Evolutionary conservation across 129 eudicot genomes (phyloP).

Genomic region (Flaveria ramosissima): DNA sequence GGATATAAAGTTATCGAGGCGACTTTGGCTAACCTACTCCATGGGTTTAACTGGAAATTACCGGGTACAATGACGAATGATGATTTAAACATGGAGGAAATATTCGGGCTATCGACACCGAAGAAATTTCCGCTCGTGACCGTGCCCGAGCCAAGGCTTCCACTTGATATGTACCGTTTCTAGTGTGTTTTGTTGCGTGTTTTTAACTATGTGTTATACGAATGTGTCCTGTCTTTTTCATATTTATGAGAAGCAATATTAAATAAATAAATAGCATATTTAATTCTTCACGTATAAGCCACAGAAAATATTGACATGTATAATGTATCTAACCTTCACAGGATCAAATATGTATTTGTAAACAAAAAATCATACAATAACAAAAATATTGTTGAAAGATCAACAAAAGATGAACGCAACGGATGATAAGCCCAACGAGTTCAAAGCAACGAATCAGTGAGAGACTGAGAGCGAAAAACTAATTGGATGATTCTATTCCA

Average conservation of each 20-base stretch:
- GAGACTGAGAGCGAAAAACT: no score
- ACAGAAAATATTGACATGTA: no score
- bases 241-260: not conserved
- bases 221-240: not conserved
- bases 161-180: conserved; percentile 32
- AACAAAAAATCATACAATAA: no score
- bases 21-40: conserved; percentile 56
- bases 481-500: no score
- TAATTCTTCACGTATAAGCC: not conserved
- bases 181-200: not conserved
- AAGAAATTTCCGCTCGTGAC: conserved; percentile 45
- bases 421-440: no score
- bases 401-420: no score
- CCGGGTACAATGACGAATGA: conserved; percentile 31
- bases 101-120: conserved; percentile 58
- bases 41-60: conserved; percentile 55
- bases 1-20: conserved; percentile 52
- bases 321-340: no score
- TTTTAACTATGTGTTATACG: conserved; percentile 10
- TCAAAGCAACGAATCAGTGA: no score
- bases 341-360: no score
- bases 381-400: no score
- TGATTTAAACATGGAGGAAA: conserved; percentile 58
- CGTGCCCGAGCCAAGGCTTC: conserved; percentile 50
- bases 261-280: not conserved